Percentiles rank a stretch among this genome's conserved stretches.
phyloP scores from a whole-genome alignment of 2,329 filamentous ascomycete genomes.

The Aurifilum marmelostoma region DNA sequence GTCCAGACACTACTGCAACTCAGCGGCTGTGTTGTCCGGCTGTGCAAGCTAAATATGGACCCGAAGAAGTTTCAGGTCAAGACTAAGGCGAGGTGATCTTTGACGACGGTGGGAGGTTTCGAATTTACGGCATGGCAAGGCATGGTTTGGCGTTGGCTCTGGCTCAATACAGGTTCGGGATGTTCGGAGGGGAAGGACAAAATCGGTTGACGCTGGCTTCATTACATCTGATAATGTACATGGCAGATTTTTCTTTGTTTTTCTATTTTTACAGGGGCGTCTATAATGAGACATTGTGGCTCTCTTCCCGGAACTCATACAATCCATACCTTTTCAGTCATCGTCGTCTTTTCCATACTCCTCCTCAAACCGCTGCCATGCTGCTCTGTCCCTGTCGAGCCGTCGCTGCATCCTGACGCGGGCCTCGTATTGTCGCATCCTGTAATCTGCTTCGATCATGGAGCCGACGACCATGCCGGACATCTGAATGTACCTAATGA shows the following conservation, averaged over 20 bases:
- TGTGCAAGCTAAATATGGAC: constrained; percentile 97
- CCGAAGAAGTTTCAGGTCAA: constrained; percentile 70
- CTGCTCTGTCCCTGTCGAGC: constrained; percentile 64
- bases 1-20: constrained; percentile 94
- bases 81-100: constrained; percentile 38
- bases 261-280: constrained; percentile 23
- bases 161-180: constrained; percentile 28
- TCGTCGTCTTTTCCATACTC: constrained; percentile 56
- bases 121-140: constrained; percentile 24
- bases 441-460: constrained; percentile 74
- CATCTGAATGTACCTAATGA: constrained; percentile 75
- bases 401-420: constrained; percentile 67
- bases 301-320: constrained; percentile 1
- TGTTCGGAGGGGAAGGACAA: constrained; percentile 8
- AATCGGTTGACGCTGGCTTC: constrained; percentile 21
- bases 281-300: constrained; percentile 18
- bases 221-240: constrained; percentile 30
- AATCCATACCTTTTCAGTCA: constrained; percentile 30
- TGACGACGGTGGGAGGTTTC: neutral
- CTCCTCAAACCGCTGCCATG: constrained; percentile 69
- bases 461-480: constrained; percentile 81
- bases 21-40: constrained; percentile 85
- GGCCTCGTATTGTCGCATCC: constrained; percentile 69
- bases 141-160: constrained; percentile 30
- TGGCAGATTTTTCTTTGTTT: constrained; percentile 1